Evolutionary conservation across 2,329 filamentous ascomycete species (phyloP).

Genomic region (Pezicula radicicola): DNA sequence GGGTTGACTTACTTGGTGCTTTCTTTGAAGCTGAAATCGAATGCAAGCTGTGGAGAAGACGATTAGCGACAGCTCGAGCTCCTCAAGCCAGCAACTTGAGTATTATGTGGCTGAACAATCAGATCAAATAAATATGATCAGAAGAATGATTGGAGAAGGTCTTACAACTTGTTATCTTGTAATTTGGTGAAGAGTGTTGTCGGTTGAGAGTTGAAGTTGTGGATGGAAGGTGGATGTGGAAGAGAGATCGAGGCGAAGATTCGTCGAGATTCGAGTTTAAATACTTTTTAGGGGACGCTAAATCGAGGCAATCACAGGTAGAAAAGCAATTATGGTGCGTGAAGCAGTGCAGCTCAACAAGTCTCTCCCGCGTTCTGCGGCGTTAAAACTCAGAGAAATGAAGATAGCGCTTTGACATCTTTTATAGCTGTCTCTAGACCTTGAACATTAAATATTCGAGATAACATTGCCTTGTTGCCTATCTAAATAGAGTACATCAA

Average conservation of each 20-base stretch:
- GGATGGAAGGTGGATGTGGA: background rate
- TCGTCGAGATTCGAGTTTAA: background rate
- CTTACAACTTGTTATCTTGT: too few species aligned
- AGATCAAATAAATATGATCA: background rate
- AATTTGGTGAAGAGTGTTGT: background rate
- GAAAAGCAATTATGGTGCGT: background rate
- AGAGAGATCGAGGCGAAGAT: background rate
- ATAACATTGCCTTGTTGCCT: background rate
- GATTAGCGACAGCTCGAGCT: background rate
- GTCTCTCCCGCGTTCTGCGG: background rate
- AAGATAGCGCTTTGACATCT: constrained; percentile 1
- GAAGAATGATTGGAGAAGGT: background rate
- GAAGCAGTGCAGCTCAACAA: background rate
- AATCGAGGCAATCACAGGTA: background rate
- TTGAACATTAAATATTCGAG: background rate
- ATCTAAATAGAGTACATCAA: background rate
- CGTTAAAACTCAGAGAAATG: background rate
- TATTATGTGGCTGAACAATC: background rate
- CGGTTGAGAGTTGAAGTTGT: background rate
- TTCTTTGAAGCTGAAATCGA: background rate
- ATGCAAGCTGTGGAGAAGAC: background rate
- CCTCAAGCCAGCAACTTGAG: background rate
- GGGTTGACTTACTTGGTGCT: background rate
- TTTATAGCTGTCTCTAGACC: background rate
- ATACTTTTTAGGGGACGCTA: too few species aligned